Evolutionary conservation across 345 rosid genomes (phyloP), one percentile per base, ranked within the genome.

Genomic region (Moringa oleifera): DNA sequence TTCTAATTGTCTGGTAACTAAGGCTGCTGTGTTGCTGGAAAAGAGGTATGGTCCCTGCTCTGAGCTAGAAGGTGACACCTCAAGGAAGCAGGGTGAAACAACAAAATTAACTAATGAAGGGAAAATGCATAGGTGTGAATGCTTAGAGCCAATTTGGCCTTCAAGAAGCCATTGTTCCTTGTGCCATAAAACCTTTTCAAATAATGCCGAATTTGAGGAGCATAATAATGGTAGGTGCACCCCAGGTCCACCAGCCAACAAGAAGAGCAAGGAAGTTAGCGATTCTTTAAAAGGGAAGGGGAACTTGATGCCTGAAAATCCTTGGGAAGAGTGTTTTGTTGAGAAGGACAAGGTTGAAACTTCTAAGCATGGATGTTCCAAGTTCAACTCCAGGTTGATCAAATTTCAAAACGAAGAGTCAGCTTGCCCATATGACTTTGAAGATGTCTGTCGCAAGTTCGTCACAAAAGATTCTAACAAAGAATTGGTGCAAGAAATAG

Each of bases 131-230:
- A 74, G 96, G 51, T 94, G 99, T 51, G 81, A 79, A 68, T 94
- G 99, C 71, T 78, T 94, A 60, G 99, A 94, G 82, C 85, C 81
- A 23, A 78, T 86, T 61, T 86, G 83, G 85, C 85, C 92, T 66
- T 82, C 89, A 25, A 80, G 83, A 82, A 68, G 66, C 72, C 99
- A 94, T 69, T 94, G 99, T 70, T 62, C 64, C 57, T 73, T 79
- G 64, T 94, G 99, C 82, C 99, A 94, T 76, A 86, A 20, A 71
- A 90, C 95, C 57, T 81, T 84, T 55, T 46, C 71, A 60, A 68
- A 66, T 69, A 79, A 77, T 71, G 68, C 25, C 57, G 93, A 79
- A 73, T 75, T 88, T 56, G 81, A 74, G 73, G 77, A 62, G 62
- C 99, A 94, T 71, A 77, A 62, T 62, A 81, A 84, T 62, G 85